phyloP scores from a whole-genome alignment of 352 stramenopile species.

The Aphanomyces astaci region DNA sequence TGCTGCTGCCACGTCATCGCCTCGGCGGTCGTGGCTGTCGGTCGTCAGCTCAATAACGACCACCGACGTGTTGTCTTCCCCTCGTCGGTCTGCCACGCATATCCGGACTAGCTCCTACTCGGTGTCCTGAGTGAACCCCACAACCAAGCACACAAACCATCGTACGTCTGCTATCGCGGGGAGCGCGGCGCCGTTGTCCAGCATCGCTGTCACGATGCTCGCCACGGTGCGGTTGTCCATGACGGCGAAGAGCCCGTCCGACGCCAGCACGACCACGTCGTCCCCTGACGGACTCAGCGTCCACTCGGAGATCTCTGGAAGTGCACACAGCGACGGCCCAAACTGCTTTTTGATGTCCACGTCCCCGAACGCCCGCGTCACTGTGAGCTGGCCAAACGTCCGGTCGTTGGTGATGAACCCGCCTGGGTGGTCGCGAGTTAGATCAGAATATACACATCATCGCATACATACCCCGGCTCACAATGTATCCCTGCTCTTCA shows the following conservation, averaged over 20 bases:
- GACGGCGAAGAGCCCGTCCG: conserved; percentile 10
- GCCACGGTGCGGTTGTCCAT: conserved; percentile 17
- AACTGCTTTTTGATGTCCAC: conserved; percentile 25
- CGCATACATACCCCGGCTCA: conserved; percentile 11
- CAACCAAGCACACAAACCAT: neutral
- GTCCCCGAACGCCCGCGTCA: conserved; percentile 27
- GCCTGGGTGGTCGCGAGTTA: neutral
- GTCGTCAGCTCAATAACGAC: neutral
- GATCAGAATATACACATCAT: neutral
- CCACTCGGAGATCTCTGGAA: conserved; percentile 21
- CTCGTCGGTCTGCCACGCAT: neutral
- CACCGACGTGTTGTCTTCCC: conserved; percentile 19
- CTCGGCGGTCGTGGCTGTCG: neutral
- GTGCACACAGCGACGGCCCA: neutral
- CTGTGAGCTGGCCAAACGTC: conserved; percentile 26
- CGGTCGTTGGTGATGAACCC: conserved; percentile 26
- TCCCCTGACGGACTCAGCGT: neutral
- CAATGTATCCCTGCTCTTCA: conserved; percentile 13
- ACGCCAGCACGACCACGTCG: conserved; percentile 13
- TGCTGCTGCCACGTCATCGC: too few relatives aligned
- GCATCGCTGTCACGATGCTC: neutral
- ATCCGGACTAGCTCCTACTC: neutral
- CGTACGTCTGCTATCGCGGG: neutral
- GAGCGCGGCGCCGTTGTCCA: neutral
- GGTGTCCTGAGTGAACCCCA: neutral